phyloP scores from a whole-genome alignment of 306 rosid species.

The Carpinus fangiana region DNA sequence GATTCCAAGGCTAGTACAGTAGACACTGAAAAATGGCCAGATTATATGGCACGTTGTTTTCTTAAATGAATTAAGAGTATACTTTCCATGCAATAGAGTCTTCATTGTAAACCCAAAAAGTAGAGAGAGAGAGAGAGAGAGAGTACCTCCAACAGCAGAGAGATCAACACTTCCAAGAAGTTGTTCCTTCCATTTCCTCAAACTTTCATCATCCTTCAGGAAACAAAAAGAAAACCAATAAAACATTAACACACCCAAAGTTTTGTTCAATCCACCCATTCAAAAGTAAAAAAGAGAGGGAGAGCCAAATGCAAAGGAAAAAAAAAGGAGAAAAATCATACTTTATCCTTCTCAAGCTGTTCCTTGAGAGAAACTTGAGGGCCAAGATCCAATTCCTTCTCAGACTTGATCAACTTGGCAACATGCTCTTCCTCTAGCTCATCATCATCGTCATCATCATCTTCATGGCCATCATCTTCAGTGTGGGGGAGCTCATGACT shows the following conservation, averaged over 20 bases:
- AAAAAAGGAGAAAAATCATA: slow-evolving; percentile 11
- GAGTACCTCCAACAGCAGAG: slow-evolving; percentile 71
- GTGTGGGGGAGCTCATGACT: slow-evolving; percentile 11
- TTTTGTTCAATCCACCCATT: slow-evolving; percentile 10
- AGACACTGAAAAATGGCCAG: neutral
- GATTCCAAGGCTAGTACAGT: neutral
- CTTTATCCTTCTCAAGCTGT: slow-evolving; percentile 91
- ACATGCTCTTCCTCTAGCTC: slow-evolving; percentile 54
- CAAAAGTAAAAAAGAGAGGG: slow-evolving; percentile 10
- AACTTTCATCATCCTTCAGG: slow-evolving; percentile 75
- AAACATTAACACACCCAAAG: neutral
- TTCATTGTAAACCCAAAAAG: neutral
- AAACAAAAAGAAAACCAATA: slow-evolving; percentile 16
- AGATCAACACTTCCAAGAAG: slow-evolving; percentile 83
- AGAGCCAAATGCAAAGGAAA: neutral
- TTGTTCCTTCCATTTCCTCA: slow-evolving; percentile 91
- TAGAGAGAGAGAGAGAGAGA: neutral
- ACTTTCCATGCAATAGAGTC: neutral
- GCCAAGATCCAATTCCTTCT: slow-evolving; percentile 60
- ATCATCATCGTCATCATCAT: slow-evolving; percentile 27
- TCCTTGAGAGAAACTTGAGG: slow-evolving; percentile 86
- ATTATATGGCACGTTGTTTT: neutral
- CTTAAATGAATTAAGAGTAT: neutral
- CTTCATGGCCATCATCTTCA: slow-evolving; percentile 17
- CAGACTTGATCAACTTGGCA: slow-evolving; percentile 38